Evolutionary conservation across 176 grass and related monocot species (phyloP), one percentile per base, ranked within the genome.

Genomic region (Tillandsia fasciculata): DNA sequence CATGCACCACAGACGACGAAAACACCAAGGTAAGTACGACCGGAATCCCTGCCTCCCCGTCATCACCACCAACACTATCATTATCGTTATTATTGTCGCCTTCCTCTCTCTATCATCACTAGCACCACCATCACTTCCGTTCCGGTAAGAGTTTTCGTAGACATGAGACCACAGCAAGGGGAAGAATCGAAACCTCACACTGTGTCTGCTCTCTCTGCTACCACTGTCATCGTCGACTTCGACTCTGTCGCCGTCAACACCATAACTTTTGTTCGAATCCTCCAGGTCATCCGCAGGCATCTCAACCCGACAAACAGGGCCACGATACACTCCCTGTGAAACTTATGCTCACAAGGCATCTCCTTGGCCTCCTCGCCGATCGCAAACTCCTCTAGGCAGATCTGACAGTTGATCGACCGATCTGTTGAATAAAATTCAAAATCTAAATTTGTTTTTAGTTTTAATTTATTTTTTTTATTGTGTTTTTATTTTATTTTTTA

Each of bases 301-400:
- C 52, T 72, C 52, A 48, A 33, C 48, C 52, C 70, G 28, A 33
- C 70, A 59, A 47, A 72, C 14, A 0, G 52, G 52, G 52, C 70
- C 11, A 59, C 26, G 26, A 59, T 72, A 18, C 70, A 72, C 6
- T 47, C 24, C 12, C 18, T 20, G 8, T 72, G 70, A 27, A 48
- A 72, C 23, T 72, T 56, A 72, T 72, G 70, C 27, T 53, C 48
- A 52, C 24, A 72, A 8, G 52, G 70, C 70, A 72, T 72, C 52
- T 72, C 70, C 12, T 27, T 42, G 15, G 26, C 70, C 28, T 59
- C 52, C 18, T 24, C 52, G 2, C 9, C 51, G 26, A 72, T 48
- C 13, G 15, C 52, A 11, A 72, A 72, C 14, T 72, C 70, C 11
- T 72, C 52, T 12, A 47, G 15, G 33, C 52, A 59, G 3, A 72